Conservation (phyloP, 495 filamentous ascomycete species). For the Aspergillus nanangensis region DNA sequence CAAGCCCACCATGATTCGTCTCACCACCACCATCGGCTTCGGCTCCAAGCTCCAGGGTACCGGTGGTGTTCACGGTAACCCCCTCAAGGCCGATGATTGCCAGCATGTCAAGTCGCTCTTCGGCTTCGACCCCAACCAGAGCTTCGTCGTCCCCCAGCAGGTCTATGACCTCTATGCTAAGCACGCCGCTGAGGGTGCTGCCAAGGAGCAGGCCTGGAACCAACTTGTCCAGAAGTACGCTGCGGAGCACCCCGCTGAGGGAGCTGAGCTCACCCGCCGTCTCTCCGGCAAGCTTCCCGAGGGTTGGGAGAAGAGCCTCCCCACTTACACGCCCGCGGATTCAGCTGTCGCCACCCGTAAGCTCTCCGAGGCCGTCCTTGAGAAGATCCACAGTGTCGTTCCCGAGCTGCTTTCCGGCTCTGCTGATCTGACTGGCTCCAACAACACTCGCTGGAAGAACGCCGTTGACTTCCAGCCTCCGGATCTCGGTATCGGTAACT, state of each 20-base stretch:
- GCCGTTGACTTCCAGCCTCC: slow-evolving; percentile 97
- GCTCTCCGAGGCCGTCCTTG: slow-evolving; percentile 89
- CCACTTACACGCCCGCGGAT: slow-evolving; percentile 86
- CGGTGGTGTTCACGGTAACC: slow-evolving; percentile 89
- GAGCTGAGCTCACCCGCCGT: slow-evolving; percentile 77
- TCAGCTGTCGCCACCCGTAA: slow-evolving; percentile 85
- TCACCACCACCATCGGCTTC: slow-evolving; percentile 97
- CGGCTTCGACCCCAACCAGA: slow-evolving; percentile 92
- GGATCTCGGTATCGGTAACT: slow-evolving; percentile 76
- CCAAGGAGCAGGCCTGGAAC: slow-evolving; percentile 94
- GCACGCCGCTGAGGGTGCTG: slow-evolving; percentile 77
- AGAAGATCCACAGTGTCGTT: slow-evolving; percentile 75
- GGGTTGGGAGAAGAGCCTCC: slow-evolving; percentile 94
- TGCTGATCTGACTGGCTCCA: slow-evolving; percentile 96
- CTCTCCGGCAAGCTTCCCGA: slow-evolving; percentile 81
- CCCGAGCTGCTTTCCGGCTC: slow-evolving; percentile 95
- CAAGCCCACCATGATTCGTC: slow-evolving; percentile 96
- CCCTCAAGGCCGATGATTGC: slow-evolving; percentile 90
- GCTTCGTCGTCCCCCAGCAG: slow-evolving; percentile 88
- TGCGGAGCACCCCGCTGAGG: slow-evolving; percentile 67
- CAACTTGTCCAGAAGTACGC: slow-evolving; percentile 84
- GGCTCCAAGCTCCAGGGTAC: slow-evolving; percentile 93
- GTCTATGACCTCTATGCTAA: slow-evolving; percentile 90
- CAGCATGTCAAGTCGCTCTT: slow-evolving; percentile 88
- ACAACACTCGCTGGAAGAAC: slow-evolving; percentile 97